Percentiles rank a stretch among this genome's conserved stretches.
These are phyloP conservation scores for Schizonepeta tenuifolia DNA, from an alignment of 257 asterid species.

Conservation along the genomic window DNA sequence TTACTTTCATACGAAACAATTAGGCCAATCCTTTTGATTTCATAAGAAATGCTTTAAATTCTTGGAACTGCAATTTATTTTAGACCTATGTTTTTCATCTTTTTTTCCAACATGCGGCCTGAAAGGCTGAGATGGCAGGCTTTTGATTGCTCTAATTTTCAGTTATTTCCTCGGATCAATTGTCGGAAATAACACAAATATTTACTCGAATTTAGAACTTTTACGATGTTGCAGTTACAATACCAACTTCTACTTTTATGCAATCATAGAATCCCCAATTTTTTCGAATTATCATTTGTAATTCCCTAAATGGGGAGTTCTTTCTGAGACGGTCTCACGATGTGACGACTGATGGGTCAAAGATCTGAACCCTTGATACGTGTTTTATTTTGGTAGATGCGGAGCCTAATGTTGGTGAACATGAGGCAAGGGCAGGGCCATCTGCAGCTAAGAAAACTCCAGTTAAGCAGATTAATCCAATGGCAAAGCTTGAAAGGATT, in stretches of 20 bases:
- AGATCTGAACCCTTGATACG: neutral
- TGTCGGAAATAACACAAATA: no score
- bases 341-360: neutral
- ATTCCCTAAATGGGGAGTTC: neutral
- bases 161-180: neutral
- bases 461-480: slow-evolving; percentile 58
- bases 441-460: slow-evolving; percentile 58
- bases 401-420: slow-evolving; percentile 47
- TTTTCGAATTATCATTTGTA: neutral
- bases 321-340: neutral
- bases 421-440: slow-evolving; percentile 48
- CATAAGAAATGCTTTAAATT: neutral
- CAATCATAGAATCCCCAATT: no score
- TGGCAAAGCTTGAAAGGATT: slow-evolving; percentile 61
- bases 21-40: neutral
- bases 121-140: no score
- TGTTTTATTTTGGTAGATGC: slow-evolving; percentile 47
- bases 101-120: neutral
- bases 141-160: no score
- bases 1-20: no score
- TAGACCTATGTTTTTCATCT: neutral
- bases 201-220: no score
- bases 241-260: no score
- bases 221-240: no score
- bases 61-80: neutral